Evolutionary conservation across 768 basidiomycete genomes (phyloP).

Genomic region (Rhizopogon vesiculosus): DNA sequence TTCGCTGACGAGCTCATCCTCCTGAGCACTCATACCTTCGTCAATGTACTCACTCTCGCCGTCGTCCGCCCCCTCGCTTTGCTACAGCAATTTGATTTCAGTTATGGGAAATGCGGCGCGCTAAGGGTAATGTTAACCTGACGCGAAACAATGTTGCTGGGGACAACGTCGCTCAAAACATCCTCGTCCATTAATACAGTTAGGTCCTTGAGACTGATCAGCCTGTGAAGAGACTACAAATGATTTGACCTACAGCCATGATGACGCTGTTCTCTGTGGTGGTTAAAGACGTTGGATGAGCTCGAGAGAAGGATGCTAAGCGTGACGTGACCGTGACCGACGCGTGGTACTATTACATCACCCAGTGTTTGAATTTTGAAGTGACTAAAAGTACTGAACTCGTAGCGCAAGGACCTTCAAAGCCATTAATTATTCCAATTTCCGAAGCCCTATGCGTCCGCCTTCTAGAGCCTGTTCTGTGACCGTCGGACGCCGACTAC

Average conservation of each 20-base stretch:
- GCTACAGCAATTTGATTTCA: conserved; percentile 32
- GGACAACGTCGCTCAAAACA: conserved; percentile 86
- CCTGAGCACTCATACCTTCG: conserved; percentile 48
- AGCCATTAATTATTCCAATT: no score
- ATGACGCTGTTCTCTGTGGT: conserved; percentile 10
- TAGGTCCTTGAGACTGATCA: conserved; percentile 9
- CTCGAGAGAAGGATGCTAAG: conserved; percentile 5
- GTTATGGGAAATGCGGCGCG: conserved; percentile 6
- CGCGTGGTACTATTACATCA: conserved; percentile 4
- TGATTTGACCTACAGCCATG: conserved; percentile 16
- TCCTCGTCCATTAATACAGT: conserved; percentile 55
- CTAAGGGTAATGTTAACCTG: conserved; percentile 45
- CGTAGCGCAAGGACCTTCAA: no score
- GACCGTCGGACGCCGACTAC: no score
- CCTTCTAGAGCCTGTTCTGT: no score
- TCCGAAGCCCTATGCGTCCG: no score
- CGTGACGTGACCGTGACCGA: conserved; percentile 20
- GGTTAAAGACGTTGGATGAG: conserved; percentile 8
- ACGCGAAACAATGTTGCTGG: conserved; percentile 87
- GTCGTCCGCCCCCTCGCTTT: conserved; percentile 67
- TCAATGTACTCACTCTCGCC: conserved; percentile 67
- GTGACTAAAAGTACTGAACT: no score
- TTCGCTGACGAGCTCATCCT: conserved; percentile 61
- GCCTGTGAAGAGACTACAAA: background rate
- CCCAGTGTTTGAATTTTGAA: no score